These are phyloP conservation scores for Posidonia oceanica DNA, from an alignment of 116 monocot genomes.

Conservation along the genomic window DNA sequence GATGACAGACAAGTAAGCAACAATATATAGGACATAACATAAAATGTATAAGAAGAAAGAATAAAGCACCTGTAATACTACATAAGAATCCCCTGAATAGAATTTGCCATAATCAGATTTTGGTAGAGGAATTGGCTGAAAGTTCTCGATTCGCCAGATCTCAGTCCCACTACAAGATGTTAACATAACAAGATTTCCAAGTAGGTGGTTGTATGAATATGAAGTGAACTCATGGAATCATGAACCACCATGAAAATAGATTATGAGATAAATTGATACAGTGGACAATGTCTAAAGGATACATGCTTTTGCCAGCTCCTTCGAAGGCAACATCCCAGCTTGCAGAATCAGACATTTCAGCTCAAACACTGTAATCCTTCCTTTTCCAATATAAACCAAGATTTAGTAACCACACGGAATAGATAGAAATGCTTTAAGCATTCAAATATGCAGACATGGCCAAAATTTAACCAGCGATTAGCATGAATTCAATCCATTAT, in stretches of 20 bases:
- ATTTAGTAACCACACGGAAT: too few relatives aligned
- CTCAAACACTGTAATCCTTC: background rate
- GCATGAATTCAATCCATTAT: too few relatives aligned
- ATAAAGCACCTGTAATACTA: conserved; percentile 67
- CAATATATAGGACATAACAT: background rate
- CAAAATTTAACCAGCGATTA: too few relatives aligned
- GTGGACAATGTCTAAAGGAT: conserved; percentile 21
- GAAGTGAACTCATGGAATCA: conserved; percentile 21
- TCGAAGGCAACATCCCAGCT: conserved; percentile 64
- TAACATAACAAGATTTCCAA: conserved; percentile 24
- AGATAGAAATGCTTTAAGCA: too few relatives aligned
- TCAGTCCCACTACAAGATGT: conserved; percentile 79
- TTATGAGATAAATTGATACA: background rate
- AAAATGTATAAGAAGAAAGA: background rate
- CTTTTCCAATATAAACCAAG: background rate
- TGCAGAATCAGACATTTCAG: conserved; percentile 53
- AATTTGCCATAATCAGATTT: conserved; percentile 94
- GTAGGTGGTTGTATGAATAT: conserved; percentile 27
- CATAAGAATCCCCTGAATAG: conserved; percentile 94
- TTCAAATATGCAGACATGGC: too few relatives aligned
- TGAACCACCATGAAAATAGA: background rate
- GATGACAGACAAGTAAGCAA: too few relatives aligned
- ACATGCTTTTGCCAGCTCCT: conserved; percentile 74
- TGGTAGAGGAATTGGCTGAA: conserved; percentile 80
- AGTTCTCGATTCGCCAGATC: conserved; percentile 96